Evolutionary conservation across 78 protist genomes (phyloP), one percentile per base, ranked within the genome.

Genomic region (Thecamonas trahens): DNA sequence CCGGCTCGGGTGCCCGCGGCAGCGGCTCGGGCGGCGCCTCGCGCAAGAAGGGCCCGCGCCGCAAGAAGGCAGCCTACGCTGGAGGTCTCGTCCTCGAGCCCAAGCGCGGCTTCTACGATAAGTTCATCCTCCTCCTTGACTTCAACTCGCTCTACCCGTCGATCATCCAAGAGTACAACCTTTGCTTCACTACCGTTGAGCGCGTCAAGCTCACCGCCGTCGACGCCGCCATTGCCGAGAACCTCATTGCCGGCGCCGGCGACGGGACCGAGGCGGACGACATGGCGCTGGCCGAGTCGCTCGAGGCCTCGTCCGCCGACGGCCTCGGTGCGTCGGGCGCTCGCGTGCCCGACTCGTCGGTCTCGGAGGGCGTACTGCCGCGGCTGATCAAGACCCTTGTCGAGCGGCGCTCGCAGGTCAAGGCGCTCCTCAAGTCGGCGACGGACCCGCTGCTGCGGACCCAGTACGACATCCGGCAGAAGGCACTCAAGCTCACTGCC

Each of bases 81-180:
- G 96, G 97, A 17, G 99, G 97, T 24, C 61, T 80, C 9, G 97
- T 98, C 61, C 74, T 98, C 20, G 97, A 89, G 58, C 99, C 99
- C 22, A 86, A 93, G 80, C 4, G 53, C 0, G 99, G 96, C 14
- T 76, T 90, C 47, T 96, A 98, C 80, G 94, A 89, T 74, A 72
- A 81, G 32, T 89, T 54, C 78, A 86, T 96, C 15, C 83, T 98
- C 45, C 72, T 98, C 44, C 88, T 98, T 42, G 99, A 98, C 70
- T 98, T 98, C 95, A 96, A 96, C 86, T 91, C 97, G 37, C 91
- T 98, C 42, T 98, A 98, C 72, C 99, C 99, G 59, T 88, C 97
- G 26, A 87, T 98, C 71, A 96, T 98, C 65, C 94, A 77, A 57
- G 99, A 96, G 78, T 89, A 71, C 85, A 91, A 98, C 87, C 77